Percentiles rank a stretch among this genome's conserved stretches.
phyloP scores from a whole-genome alignment of 441 rosid genomes.

The Monsonia emarginata region DNA sequence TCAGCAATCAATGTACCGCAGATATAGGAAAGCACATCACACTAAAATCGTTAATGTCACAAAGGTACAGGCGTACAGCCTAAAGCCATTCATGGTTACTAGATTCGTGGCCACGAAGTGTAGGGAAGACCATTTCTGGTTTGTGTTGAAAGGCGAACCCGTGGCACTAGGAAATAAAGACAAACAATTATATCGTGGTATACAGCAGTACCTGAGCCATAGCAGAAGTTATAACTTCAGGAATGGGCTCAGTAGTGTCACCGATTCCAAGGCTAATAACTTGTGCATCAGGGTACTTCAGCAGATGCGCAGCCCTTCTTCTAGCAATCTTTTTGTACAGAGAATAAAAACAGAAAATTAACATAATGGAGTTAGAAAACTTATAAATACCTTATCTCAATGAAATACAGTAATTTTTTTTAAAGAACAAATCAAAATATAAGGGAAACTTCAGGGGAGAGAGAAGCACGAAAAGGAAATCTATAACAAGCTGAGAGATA shows the following conservation, averaged over 20 bases:
- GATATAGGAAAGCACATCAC: background rate
- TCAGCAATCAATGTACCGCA: background rate
- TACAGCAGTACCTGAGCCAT: conserved; percentile 49
- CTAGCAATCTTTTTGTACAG: conserved; percentile 53
- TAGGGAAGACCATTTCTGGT: background rate
- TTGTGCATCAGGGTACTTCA: conserved; percentile 74
- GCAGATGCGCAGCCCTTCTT: conserved; percentile 73
- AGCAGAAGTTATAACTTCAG: conserved; percentile 79
- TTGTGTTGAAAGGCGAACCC: background rate
- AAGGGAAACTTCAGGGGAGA: background rate
- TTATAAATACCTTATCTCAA: background rate
- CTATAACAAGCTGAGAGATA: too few species aligned
- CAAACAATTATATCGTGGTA: background rate
- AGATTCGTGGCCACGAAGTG: background rate
- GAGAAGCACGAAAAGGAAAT: background rate
- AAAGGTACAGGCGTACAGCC: background rate
- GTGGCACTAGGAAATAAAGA: background rate
- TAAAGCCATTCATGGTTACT: background rate
- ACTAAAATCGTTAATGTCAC: background rate
- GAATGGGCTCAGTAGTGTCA: conserved; percentile 96
- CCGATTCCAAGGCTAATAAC: conserved; percentile 95
- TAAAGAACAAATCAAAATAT: background rate
- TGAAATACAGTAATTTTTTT: background rate
- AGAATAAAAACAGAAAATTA: background rate
- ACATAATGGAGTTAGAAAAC: background rate